phyloP scores from a whole-genome alignment of 768 basidiomycete genomes.

The Russula brevipes region DNA sequence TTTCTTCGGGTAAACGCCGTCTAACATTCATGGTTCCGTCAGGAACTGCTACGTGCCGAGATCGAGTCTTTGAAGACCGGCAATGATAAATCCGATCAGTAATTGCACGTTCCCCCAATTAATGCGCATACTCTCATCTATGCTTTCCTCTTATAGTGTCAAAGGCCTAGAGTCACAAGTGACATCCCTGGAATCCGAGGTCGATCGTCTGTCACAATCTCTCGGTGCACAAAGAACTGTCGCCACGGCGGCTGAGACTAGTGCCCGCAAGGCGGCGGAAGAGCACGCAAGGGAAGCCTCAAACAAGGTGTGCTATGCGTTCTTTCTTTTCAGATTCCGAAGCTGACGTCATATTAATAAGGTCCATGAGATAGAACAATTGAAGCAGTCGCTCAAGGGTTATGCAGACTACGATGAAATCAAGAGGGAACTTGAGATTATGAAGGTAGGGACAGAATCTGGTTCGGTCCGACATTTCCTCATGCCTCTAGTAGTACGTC shows the following conservation, averaged over 20 bases:
- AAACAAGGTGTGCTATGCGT: constrained; percentile 41
- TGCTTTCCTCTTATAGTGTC: constrained; percentile 43
- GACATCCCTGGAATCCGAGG: constrained; percentile 69
- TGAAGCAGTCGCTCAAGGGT: constrained; percentile 63
- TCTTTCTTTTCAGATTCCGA: not conserved
- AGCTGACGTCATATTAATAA: constrained; percentile 29
- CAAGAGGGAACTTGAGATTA: constrained; percentile 95
- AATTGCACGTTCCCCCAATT: constrained; percentile 26
- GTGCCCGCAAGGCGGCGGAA: constrained; percentile 49
- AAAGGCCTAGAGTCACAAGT: constrained; percentile 69
- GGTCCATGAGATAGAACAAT: constrained; percentile 59
- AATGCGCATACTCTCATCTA: constrained; percentile 1
- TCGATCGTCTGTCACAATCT: constrained; percentile 58
- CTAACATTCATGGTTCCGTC: constrained; percentile 6
- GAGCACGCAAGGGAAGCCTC: constrained; percentile 56
- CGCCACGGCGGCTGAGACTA: constrained; percentile 44
- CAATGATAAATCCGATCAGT: constrained; percentile 66
- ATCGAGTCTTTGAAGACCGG: constrained; percentile 87
- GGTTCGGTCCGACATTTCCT: not conserved
- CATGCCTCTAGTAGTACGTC: constrained; percentile 60
- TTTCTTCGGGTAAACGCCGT: not conserved
- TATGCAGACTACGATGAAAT: constrained; percentile 93
- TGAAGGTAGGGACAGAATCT: constrained; percentile 64
- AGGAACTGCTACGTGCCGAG: constrained; percentile 95
- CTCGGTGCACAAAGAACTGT: constrained; percentile 56